These are phyloP conservation scores for Ogataea corticis DNA, from an alignment of 805 yeast genomes.

Conservation along the genomic window DNA sequence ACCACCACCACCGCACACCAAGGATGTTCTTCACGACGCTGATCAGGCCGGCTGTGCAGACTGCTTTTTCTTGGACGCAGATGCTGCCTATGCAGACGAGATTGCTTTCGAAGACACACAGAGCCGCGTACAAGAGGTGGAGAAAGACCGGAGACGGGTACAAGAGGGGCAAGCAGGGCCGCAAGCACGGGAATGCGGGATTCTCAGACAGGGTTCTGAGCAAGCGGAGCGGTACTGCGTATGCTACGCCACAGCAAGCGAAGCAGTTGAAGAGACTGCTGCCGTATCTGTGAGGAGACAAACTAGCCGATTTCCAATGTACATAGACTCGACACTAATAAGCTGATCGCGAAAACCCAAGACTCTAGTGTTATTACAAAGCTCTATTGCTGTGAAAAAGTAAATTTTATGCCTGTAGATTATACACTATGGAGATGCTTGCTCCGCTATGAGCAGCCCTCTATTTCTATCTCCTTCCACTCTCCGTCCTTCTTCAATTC, in stretches of 20 bases:
- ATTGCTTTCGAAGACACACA: slow-evolving; percentile 68
- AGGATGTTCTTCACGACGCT: slow-evolving; percentile 12
- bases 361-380: no score
- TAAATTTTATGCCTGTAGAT: no score
- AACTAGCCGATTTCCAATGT: no score
- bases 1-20: slow-evolving; percentile 1
- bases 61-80: slow-evolving; percentile 5
- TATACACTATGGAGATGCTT: no score
- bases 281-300: slow-evolving; percentile 39
- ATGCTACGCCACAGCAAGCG: slow-evolving; percentile 55
- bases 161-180: slow-evolving; percentile 75
- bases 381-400: no score
- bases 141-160: slow-evolving; percentile 69
- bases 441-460: slow-evolving; percentile 27
- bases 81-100: slow-evolving; percentile 20
- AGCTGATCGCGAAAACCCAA: no score
- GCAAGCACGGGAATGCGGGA: slow-evolving; percentile 92
- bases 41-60: slow-evolving; percentile 19
- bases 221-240: slow-evolving; percentile 58
- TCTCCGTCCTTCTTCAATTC: slow-evolving; percentile 55
- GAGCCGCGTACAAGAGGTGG: slow-evolving; percentile 87
- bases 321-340: no score
- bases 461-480: slow-evolving; percentile 57
- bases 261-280: slow-evolving; percentile 58
- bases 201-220: slow-evolving; percentile 67